phyloP scores from a whole-genome alignment of 768 basidiomycete species.

The Calocera cornea region DNA sequence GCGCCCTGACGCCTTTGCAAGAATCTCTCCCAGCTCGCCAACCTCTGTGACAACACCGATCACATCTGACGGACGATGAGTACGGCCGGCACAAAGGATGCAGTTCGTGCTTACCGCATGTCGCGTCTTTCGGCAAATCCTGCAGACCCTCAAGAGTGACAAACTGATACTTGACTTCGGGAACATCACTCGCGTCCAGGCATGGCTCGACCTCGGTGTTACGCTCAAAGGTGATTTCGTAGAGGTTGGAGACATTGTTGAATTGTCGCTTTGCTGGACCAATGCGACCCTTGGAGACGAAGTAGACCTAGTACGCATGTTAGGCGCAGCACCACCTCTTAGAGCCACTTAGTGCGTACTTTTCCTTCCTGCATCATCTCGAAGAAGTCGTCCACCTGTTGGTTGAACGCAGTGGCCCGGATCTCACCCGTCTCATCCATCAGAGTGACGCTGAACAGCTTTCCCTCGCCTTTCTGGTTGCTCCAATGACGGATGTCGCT shows the following conservation, averaged over 20 bases:
- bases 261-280: conserved; percentile 97
- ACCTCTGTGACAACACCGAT: conserved; percentile 76
- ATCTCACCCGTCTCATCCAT: conserved; percentile 86
- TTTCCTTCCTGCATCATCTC: conserved; percentile 81
- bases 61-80: conserved; percentile 45
- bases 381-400: conserved; percentile 67
- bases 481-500: conserved; percentile 82
- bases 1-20: conserved; percentile 44
- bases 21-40: conserved; percentile 52
- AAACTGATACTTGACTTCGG: conserved; percentile 76
- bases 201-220: conserved; percentile 81
- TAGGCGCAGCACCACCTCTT: background rate
- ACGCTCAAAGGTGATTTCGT: conserved; percentile 77
- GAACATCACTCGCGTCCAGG: conserved; percentile 59
- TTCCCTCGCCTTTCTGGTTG: conserved; percentile 82
- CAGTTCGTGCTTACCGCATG: conserved; percentile 45
- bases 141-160: conserved; percentile 49
- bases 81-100: background rate
- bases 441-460: conserved; percentile 80
- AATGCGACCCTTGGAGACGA: conserved; percentile 76
- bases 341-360: conserved; percentile 16
- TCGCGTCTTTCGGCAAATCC: conserved; percentile 59
- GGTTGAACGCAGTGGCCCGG: conserved; percentile 80
- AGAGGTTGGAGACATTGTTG: conserved; percentile 77
- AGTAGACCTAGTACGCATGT: conserved; percentile 44